Base-by-base conservation (phyloP, 352 stramenopile species). In the Pythium aristosporum region DNA sequence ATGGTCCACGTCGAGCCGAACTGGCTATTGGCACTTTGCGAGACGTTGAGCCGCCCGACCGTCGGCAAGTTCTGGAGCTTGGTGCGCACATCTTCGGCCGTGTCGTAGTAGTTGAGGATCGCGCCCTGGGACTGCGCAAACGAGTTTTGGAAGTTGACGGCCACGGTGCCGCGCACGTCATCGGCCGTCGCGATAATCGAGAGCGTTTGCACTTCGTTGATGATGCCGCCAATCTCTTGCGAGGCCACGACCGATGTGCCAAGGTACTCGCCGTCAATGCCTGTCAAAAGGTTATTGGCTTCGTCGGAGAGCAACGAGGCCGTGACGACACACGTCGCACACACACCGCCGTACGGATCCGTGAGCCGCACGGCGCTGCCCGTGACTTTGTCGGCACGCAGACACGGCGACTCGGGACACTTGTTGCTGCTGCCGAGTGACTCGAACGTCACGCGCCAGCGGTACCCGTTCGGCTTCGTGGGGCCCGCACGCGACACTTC, bases 31-130 rank as follows among this genome's bases (percentile, higher is more conserved):
- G 57, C 50, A 1, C 43, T 61, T 7, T 73, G 76, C 16, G 77
- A 86, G 30, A 94, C 80, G 46, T 88, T 88, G 25, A 92, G 34
- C 5, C 73, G 73, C 2, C 85, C 85, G 25, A 92, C 67, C 0
- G 82, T 85, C 28, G 85, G 70, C 1, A 94, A 25, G 21, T 73
- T 83, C 51, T 94, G 78, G 1, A 94, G 69, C 50, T 91, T 94
- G 6, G 82, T 86, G 42, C 82, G 76, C n/a, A 94, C 72, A 47
- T 94, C 85, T 0, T 57, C 59, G 18, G 81, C 79, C 9, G 81
- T 91, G 46, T 94, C 85, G 44, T 91, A 79, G 59, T 72, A 80
- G 61, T 88, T 87, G 54, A 94, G 76, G 3, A 85, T 67, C 28
- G 72, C 82, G 9, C 75, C 75, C 3, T 54, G 30, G 0, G 75